Conservation (phyloP, 2,329 filamentous ascomycete genomes). For the Trichoderma gracile region DNA sequence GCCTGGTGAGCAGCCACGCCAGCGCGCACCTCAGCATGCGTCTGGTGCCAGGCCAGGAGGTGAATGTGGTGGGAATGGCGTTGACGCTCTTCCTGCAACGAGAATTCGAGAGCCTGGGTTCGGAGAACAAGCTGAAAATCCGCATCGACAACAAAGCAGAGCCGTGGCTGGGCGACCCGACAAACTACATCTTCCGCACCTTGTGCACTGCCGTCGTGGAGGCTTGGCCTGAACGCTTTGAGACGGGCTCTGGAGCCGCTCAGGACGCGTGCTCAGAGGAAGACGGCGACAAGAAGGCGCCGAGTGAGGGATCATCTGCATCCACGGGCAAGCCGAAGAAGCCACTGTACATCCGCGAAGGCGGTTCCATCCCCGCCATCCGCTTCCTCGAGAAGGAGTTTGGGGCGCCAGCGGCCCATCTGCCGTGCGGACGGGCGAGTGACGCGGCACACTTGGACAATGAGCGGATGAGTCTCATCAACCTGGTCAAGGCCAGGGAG, state of each 20-base stretch:
- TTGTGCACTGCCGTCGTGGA: slow-evolving; percentile 82
- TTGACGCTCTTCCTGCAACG: slow-evolving; percentile 67
- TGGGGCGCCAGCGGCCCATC: slow-evolving; percentile 81
- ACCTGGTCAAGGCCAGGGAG: slow-evolving; percentile 86
- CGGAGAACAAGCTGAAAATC: slow-evolving; percentile 77
- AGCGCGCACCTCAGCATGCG: slow-evolving; percentile 87
- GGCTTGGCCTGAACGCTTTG: slow-evolving; percentile 70
- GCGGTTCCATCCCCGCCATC: slow-evolving; percentile 92
- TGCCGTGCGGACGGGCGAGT: slow-evolving; percentile 92
- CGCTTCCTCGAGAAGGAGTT: slow-evolving; percentile 95
- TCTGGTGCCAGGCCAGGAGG: slow-evolving; percentile 89
- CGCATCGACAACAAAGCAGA: slow-evolving; percentile 92
- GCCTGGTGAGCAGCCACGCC: slow-evolving; percentile 86
- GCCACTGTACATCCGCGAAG: slow-evolving; percentile 92
- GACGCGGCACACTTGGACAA: slow-evolving; percentile 95
- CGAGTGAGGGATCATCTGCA: slow-evolving; percentile 21
- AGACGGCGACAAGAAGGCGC: slow-evolving; percentile 26
- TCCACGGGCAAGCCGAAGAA: slow-evolving; percentile 48
- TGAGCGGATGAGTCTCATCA: slow-evolving; percentile 83
- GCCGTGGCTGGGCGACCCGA: slow-evolving; percentile 91
- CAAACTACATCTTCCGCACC: slow-evolving; percentile 86
- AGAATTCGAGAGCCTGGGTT: slow-evolving; percentile 73
- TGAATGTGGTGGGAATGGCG: slow-evolving; percentile 69
- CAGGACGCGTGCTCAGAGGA: not conserved
- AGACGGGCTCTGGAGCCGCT: slow-evolving; percentile 14